Base-by-base conservation (phyloP, 768 basidiomycete genomes). In the Boletales sp. region DNA sequence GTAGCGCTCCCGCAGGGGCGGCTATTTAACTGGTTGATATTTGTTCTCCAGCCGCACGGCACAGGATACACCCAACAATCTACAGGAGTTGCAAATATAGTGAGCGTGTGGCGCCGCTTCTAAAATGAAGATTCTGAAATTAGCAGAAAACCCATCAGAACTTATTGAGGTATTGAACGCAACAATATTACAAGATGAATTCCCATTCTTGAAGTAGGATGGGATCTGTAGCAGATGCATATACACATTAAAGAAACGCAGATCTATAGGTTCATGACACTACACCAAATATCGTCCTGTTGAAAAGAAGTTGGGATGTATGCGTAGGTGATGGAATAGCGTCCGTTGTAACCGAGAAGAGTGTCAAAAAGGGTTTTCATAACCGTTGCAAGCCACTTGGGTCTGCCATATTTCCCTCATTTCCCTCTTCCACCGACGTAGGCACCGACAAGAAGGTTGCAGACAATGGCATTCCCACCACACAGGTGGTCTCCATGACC, bases 331-430 rank as follows among this genome's bases (percentile, higher is more conserved):
- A 39, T 41, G 32, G 36, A 48, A 48, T 43, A 19, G n/a, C 8
- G 50, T 59, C 51, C 52, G 5, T 39, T 21, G 21, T 32, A 11
- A 35, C 35, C 15, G 18, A 31, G 36, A 37, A 0, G 5, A 39
- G 18, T 18, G 31, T 63, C 46, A 63, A 32, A 31, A 31, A 14
- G 18, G 47, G 25, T 59, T 66, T 49, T 81, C 78, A 57, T 72
- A 79, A 39, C 61, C 54, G 46, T 73, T 67, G 53, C 81, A 82
- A 19, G 72, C 71, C 17, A 83, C 72, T 39, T 52, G 59, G 44
- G 68, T 66, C 44, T 82, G 56, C 80, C 81, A 83, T 32, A 66
- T 57, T n/a, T 59, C 67, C 39, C 75, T 72, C 57, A 69, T 74
- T 55, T 74, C 69, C 50, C 71, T 57, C 66, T 64, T 48, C 75